Evolutionary conservation across 2,329 filamentous ascomycete species (phyloP).

Genomic region (Xylariaceae sp.): DNA sequence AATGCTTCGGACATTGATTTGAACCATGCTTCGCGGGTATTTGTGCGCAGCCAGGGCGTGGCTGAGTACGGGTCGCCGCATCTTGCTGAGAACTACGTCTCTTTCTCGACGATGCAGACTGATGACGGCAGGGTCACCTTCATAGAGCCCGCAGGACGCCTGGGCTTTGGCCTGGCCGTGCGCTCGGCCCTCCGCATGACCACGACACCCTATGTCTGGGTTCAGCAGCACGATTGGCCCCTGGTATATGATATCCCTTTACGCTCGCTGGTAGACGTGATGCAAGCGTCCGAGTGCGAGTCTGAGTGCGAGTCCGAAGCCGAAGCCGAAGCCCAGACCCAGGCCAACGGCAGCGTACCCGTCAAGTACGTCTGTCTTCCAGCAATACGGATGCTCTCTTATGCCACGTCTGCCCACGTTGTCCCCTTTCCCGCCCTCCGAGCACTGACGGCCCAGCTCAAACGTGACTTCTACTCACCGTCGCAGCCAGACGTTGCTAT

Average conservation of each 20-base stretch:
- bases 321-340: no score
- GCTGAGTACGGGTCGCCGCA: slow-evolving; percentile 45
- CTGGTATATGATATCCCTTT: slow-evolving; percentile 43
- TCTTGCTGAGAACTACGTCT: slow-evolving; percentile 34
- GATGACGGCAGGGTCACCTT: slow-evolving; percentile 39
- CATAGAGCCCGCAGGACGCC: slow-evolving; percentile 40
- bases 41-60: slow-evolving; percentile 25
- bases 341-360: slow-evolving; percentile 28
- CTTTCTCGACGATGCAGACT: slow-evolving; percentile 34
- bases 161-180: slow-evolving; percentile 51
- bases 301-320: no score
- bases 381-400: slow-evolving; percentile 46
- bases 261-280: slow-evolving; percentile 39
- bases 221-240: slow-evolving; percentile 54
- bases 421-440: slow-evolving; percentile 38
- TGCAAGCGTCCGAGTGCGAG: slow-evolving; percentile 33
- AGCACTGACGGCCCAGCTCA: slow-evolving; percentile 38
- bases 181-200: slow-evolving; percentile 44
- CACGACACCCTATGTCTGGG: slow-evolving; percentile 48
- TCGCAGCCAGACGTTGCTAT: slow-evolving; percentile 24
- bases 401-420: slow-evolving; percentile 45
- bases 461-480: slow-evolving; percentile 34
- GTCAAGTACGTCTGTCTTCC: slow-evolving; percentile 50
- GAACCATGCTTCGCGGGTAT: neutral
- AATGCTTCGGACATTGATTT: no score